Evolutionary conservation across 495 filamentous ascomycete genomes (phyloP).

Genomic region (Saxophila tyrrhenica): DNA sequence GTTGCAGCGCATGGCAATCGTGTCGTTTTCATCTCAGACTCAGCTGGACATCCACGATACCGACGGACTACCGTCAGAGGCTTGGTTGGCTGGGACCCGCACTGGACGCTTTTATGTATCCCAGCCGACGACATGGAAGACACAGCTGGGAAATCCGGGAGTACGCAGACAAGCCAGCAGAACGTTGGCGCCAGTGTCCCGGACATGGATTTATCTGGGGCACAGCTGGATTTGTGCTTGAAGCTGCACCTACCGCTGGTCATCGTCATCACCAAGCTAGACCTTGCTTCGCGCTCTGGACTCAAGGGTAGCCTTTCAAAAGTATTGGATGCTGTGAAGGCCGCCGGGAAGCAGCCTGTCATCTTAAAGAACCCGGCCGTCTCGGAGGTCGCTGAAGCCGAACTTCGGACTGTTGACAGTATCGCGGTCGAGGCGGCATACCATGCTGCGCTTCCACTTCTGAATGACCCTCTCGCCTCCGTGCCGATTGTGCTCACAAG

Average conservation of each 20-base stretch:
- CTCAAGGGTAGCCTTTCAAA: slow-evolving; percentile 57
- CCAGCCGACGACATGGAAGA: slow-evolving; percentile 63
- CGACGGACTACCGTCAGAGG: slow-evolving; percentile 76
- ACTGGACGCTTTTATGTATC: slow-evolving; percentile 83
- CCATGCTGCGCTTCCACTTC: slow-evolving; percentile 12
- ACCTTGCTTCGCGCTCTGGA: slow-evolving; percentile 62
- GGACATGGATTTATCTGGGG: slow-evolving; percentile 58
- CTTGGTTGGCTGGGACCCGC: slow-evolving; percentile 89
- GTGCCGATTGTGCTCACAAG: slow-evolving; percentile 87
- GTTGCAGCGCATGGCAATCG: slow-evolving; percentile 58
- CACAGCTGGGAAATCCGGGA: slow-evolving; percentile 30
- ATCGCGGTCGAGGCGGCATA: slow-evolving; percentile 12
- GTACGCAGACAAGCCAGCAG: slow-evolving; percentile 34
- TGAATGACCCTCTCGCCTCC: slow-evolving; percentile 23
- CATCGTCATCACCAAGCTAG: slow-evolving; percentile 81
- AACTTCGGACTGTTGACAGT: slow-evolving; percentile 16
- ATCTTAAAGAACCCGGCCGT: slow-evolving; percentile 43
- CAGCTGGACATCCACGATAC: slow-evolving; percentile 80
- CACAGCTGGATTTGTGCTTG: slow-evolving; percentile 79
- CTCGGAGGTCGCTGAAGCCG: slow-evolving; percentile 8
- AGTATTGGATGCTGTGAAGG: slow-evolving; percentile 68
- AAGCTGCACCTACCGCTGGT: slow-evolving; percentile 63
- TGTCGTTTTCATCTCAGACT: slow-evolving; percentile 78
- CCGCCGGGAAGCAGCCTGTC: slow-evolving; percentile 56
- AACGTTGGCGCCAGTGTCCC: slow-evolving; percentile 40